Evolutionary conservation across 1,284 basidiomycete species (phyloP).

Genomic region (Marasmius fiardii): DNA sequence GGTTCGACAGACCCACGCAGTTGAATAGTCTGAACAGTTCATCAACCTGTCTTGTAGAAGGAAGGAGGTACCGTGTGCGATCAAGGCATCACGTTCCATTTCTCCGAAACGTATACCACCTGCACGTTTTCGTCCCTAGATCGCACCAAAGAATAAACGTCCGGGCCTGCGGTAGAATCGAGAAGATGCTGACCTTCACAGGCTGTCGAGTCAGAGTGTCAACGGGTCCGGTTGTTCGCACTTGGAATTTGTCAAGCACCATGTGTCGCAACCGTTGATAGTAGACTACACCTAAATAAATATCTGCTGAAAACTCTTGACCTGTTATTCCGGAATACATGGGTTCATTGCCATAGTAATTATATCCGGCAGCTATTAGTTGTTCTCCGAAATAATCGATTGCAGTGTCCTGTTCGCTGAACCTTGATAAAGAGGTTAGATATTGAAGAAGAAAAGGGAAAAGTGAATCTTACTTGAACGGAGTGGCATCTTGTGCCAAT

Average conservation of each 20-base stretch:
- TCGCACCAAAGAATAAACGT: conserved; percentile 4
- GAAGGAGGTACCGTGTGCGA: conserved; percentile 98
- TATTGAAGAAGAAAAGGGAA: conserved; percentile 17
- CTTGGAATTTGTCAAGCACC: conserved; percentile 99
- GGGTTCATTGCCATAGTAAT: conserved; percentile 98
- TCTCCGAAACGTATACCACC: conserved; percentile 99
- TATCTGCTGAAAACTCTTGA: conserved; percentile 97
- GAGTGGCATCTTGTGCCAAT: conserved; percentile 96
- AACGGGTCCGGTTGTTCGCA: conserved; percentile 96
- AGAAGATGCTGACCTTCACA: conserved; percentile 73
- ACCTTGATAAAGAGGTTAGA: conserved; percentile 46
- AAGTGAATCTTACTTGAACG: conserved; percentile 72
- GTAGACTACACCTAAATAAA: conserved; percentile 97
- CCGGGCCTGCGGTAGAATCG: neutral
- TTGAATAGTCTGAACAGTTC: conserved; percentile 99
- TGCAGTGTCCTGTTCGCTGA: conserved; percentile 94
- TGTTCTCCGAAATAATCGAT: conserved; percentile 98
- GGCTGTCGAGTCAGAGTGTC: conserved; percentile 96
- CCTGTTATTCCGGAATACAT: conserved; percentile 99
- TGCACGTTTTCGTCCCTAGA: conserved; percentile 92
- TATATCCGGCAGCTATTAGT: conserved; percentile 92
- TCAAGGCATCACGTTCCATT: conserved; percentile 99
- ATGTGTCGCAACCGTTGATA: conserved; percentile 99
- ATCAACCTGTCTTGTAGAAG: conserved; percentile 97
- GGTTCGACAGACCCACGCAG: conserved; percentile 95